Evolutionary conservation across 768 basidiomycete species (phyloP).

Genomic region (Mycena galopus): DNA sequence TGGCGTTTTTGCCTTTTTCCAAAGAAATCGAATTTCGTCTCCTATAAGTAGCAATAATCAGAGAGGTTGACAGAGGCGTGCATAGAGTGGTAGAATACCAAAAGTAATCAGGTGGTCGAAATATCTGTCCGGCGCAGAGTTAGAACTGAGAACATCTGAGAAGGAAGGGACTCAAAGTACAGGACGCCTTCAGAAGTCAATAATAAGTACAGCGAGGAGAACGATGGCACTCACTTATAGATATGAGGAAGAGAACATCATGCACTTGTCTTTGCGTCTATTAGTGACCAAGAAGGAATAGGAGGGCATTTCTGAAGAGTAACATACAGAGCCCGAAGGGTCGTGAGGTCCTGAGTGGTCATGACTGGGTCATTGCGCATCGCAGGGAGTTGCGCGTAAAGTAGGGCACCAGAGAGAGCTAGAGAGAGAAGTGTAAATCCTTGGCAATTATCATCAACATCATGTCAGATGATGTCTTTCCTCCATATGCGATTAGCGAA

Average conservation of each 20-base stretch:
- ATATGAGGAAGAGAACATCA: constrained; percentile 38
- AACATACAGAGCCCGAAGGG: not conserved
- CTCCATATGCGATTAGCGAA: too few species aligned
- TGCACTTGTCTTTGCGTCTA: not conserved
- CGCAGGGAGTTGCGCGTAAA: not conserved
- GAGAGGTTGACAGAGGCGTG: too few species aligned
- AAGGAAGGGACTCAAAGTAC: constrained; percentile 17
- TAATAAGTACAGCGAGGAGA: not conserved
- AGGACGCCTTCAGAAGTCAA: constrained; percentile 46
- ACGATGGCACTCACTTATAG: constrained; percentile 45
- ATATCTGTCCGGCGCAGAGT: constrained; percentile 8
- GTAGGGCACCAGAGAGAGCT: not conserved
- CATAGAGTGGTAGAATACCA: constrained; percentile 36
- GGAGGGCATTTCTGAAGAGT: not conserved
- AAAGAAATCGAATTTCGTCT: constrained; percentile 28
- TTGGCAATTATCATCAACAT: not conserved
- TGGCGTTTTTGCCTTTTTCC: constrained; percentile 10
- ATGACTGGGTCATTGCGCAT: constrained; percentile 5
- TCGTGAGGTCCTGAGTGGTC: not conserved
- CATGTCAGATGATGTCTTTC: too few species aligned
- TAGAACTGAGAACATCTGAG: not conserved
- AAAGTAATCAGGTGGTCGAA: constrained; percentile 56
- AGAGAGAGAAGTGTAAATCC: not conserved
- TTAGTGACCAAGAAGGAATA: not conserved
- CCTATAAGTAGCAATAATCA: not conserved